Evolutionary conservation across 2,329 filamentous ascomycete genomes (phyloP).

Genomic region (Trichoderma atrobrunneum): DNA sequence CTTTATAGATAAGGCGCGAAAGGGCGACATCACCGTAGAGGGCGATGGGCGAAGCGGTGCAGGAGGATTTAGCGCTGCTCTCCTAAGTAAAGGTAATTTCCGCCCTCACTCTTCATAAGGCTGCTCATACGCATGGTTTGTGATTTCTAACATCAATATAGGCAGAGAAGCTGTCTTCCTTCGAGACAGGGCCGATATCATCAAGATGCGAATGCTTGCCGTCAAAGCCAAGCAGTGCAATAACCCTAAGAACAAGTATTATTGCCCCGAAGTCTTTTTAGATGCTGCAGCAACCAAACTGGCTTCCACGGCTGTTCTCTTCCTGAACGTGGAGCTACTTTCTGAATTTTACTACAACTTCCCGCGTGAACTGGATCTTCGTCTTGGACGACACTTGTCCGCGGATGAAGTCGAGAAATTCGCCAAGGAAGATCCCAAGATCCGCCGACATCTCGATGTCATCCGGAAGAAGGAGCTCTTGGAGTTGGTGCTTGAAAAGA

Average conservation of each 20-base stretch:
- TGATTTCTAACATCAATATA: conserved; percentile 39
- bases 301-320: conserved; percentile 90
- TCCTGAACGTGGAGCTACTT: conserved; percentile 93
- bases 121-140: not conserved
- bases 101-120: too few relatives aligned
- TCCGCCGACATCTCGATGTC: conserved; percentile 84
- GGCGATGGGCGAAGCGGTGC: conserved; percentile 81
- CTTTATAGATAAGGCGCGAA: conserved; percentile 87
- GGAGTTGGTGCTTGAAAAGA: conserved; percentile 91
- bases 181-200: conserved; percentile 82
- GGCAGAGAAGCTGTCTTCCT: conserved; percentile 93
- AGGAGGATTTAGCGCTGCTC: conserved; percentile 85
- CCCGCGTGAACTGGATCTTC: conserved; percentile 82
- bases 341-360: conserved; percentile 99
- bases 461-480: conserved; percentile 89
- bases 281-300: conserved; percentile 95
- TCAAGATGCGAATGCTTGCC: conserved; percentile 85
- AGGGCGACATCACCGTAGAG: conserved; percentile 80
- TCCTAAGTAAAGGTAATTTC: conserved; percentile 73
- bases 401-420: conserved; percentile 83
- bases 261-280: conserved; percentile 96
- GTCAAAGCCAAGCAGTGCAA: conserved; percentile 89
- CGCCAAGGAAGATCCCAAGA: conserved; percentile 87
- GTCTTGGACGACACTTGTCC: conserved; percentile 76
- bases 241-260: conserved; percentile 83